These are phyloP conservation scores for Colletotrichum spinosum DNA, from an alignment of 2,329 filamentous ascomycete genomes.

Conservation along the genomic window DNA sequence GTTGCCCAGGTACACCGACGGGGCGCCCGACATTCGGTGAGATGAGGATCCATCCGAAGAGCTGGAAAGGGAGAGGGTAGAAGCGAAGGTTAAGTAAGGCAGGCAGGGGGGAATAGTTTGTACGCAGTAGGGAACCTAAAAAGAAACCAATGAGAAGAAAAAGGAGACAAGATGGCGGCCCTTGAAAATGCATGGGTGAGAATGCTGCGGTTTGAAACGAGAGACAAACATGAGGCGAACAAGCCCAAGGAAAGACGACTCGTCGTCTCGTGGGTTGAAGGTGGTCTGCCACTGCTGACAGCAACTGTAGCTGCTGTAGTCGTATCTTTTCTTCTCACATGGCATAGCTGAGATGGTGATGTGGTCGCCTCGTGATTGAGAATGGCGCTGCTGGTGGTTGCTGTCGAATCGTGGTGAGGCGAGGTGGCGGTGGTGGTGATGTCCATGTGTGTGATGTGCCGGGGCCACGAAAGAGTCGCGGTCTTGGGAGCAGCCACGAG, in stretches of 20 bases:
- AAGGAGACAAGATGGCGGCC: slow-evolving; percentile 19
- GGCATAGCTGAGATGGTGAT: too few species aligned
- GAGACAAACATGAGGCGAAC: slow-evolving; percentile 22
- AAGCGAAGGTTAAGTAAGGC: slow-evolving; percentile 13
- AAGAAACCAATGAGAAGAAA: slow-evolving; percentile 18
- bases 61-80: slow-evolving; percentile 9
- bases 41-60: neutral
- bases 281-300: too few species aligned
- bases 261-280: neutral
- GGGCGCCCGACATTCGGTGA: slow-evolving; percentile 7
- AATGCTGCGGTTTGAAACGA: slow-evolving; percentile 16
- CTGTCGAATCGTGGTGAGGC: neutral
- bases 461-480: slow-evolving; percentile 23
- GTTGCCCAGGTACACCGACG: neutral
- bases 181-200: slow-evolving; percentile 19
- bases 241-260: neutral
- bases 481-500: slow-evolving; percentile 34
- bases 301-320: neutral
- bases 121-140: slow-evolving; percentile 3
- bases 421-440: neutral
- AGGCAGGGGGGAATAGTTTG: neutral
- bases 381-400: slow-evolving; percentile 4
- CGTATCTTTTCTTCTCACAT: neutral
- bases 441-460: slow-evolving; percentile 5
- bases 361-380: too few species aligned